Evolutionary conservation across 352 stramenopile species (phyloP).

Genomic region (Phytophthora uliginosa): DNA sequence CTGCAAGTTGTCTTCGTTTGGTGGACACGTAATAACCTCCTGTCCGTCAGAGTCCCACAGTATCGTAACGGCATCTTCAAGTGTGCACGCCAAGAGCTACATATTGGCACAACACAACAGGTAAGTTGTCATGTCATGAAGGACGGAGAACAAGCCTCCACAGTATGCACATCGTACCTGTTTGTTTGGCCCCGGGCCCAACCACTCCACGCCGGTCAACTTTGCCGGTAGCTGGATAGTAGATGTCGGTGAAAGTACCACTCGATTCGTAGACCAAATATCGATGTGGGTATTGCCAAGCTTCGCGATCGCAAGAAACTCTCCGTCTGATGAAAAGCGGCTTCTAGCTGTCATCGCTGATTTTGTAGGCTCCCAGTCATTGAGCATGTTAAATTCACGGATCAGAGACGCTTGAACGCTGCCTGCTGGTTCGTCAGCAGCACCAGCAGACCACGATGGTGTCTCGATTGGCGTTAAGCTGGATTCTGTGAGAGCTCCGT

Average conservation of each 20-base stretch:
- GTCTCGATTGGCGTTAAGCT: conserved; percentile 19
- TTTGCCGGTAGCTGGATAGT: conserved; percentile 42
- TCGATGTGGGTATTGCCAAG: conserved; percentile 49
- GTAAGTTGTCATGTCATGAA: conserved; percentile 2
- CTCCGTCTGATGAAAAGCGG: conserved; percentile 48
- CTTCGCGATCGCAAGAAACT: conserved; percentile 50
- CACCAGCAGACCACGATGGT: conserved; percentile 19
- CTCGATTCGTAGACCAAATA: conserved; percentile 52
- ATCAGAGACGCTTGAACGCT: conserved; percentile 37
- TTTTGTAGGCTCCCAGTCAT: conserved; percentile 43
- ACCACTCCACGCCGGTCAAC: conserved; percentile 41
- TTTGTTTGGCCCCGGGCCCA: conserved; percentile 39
- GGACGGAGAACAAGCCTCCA: background rate
- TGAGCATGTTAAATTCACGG: conserved; percentile 51
- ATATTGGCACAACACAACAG: conserved; percentile 4
- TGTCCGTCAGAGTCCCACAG: conserved; percentile 45
- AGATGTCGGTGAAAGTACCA: conserved; percentile 25
- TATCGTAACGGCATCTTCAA: conserved; percentile 40
- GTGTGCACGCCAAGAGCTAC: conserved; percentile 42
- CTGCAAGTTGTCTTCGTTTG: conserved; percentile 32
- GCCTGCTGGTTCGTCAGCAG: conserved; percentile 1
- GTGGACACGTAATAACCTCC: conserved; percentile 34
- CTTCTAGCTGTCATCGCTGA: conserved; percentile 43
- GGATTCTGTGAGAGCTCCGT: conserved; percentile 5
- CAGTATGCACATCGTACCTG: conserved; percentile 33